These are phyloP conservation scores for Mrakia gelida DNA, from an alignment of 768 basidiomycete genomes.

Conservation along the genomic window DNA sequence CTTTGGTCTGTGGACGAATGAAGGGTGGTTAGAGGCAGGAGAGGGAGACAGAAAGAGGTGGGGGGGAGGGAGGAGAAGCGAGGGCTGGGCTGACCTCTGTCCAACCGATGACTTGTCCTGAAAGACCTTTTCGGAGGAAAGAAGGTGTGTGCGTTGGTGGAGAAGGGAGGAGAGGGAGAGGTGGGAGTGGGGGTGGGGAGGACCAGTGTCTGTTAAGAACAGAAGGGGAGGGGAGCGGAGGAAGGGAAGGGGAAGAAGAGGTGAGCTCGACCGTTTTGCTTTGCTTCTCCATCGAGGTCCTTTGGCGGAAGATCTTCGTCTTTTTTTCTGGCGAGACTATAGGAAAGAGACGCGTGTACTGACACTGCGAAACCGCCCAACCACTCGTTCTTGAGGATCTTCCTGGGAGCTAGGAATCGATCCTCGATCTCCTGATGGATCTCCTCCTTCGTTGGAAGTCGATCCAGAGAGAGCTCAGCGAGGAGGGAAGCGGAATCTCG, in stretches of 20 bases:
- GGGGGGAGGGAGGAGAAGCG: neutral
- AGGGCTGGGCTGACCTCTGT: constrained; percentile 15
- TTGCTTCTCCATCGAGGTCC: too few species aligned
- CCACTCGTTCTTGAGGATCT: constrained; percentile 16
- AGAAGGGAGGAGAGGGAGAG: neutral
- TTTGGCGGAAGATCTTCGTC: neutral
- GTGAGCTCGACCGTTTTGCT: neutral
- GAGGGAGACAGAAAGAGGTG: neutral
- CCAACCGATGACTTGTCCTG: constrained; percentile 29
- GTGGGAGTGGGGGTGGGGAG: neutral
- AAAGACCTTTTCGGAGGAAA: constrained; percentile 23
- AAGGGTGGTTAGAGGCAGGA: neutral
- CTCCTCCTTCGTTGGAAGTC: constrained; percentile 56
- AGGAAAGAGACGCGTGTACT: too few species aligned
- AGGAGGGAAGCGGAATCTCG: constrained; percentile 46
- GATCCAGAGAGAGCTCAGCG: constrained; percentile 56
- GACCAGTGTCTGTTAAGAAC: neutral
- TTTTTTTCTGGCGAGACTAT: neutral
- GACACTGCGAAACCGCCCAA: constrained; percentile 1
- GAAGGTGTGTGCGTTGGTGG: constrained; percentile 16
- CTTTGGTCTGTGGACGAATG: constrained; percentile 35
- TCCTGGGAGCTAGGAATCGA: constrained; percentile 5
- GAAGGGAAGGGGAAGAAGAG: neutral
- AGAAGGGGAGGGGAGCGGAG: neutral
- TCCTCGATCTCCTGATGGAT: constrained; percentile 41